Conservation (phyloP, 169 alveolate species). For the Theileria parva region DNA sequence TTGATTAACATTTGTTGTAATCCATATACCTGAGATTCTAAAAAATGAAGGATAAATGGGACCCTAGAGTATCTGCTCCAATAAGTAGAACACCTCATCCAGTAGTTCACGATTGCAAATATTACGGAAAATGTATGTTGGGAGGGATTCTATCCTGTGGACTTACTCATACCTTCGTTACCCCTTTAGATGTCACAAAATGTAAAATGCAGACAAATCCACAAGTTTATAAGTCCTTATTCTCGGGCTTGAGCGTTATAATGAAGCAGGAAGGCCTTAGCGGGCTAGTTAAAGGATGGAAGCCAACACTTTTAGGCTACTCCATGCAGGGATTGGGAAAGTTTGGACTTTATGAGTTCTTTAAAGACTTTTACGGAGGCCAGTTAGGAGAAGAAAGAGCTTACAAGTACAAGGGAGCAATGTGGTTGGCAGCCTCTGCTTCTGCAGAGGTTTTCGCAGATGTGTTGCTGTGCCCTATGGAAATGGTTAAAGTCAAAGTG, state of each 20-base stretch:
- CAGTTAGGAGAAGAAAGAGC: constrained; percentile 85
- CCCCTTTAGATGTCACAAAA: constrained; percentile 95
- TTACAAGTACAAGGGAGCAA: constrained; percentile 83
- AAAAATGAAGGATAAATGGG: constrained; percentile 50
- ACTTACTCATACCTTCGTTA: constrained; percentile 93
- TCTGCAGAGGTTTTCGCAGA: constrained; percentile 99
- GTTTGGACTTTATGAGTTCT: constrained; percentile 96
- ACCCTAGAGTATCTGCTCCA: constrained; percentile 66
- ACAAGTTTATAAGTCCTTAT: constrained; percentile 79
- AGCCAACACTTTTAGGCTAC: constrained; percentile 97
- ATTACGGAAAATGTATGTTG: constrained; percentile 92
- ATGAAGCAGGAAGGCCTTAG: constrained; percentile 86
- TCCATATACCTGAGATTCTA: background rate
- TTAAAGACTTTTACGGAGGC: constrained; percentile 92
- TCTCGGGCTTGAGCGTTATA: constrained; percentile 75
- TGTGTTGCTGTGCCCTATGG: constrained; percentile 95
- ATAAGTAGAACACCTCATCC: constrained; percentile 70
- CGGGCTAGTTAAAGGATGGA: constrained; percentile 94
- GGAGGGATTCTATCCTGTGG: constrained; percentile 97
- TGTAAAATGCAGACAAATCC: constrained; percentile 95
- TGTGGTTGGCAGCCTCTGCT: constrained; percentile 96
- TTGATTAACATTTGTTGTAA: background rate
- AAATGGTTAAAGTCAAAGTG: constrained; percentile 93
- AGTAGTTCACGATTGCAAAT: constrained; percentile 70
- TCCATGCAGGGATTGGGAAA: constrained; percentile 96